Base-by-base conservation (phyloP, 2,329 filamentous ascomycete genomes). In the Fusarium nematophilum region DNA sequence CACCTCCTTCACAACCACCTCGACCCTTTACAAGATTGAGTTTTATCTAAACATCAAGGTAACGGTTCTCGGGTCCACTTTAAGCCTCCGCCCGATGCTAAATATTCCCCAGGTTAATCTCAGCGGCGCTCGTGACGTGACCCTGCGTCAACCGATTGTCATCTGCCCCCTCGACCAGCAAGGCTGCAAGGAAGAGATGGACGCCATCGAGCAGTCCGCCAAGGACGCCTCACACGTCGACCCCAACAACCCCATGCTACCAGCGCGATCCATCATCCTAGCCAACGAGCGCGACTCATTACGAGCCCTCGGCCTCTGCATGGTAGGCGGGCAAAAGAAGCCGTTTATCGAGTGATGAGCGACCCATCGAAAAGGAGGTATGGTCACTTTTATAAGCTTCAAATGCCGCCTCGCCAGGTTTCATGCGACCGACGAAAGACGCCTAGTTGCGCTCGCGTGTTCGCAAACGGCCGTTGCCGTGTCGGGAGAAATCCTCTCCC, bases 151-250 rank as follows among this genome's bases (percentile, higher is more conserved):
- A 75, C 93, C 92, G 5, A 97, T 99, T 53, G 92, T 98, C 27
- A 95, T 98, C 45, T 98, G 94, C 70, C 94, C 95, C 0, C 87
- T 97, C 59, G 95, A 99, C 71, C 92, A 97, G 71, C 92, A 96
- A 65, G 91, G 90, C 13, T 99, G 95, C 78, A 97, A 96, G 75
- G 93, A 97, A 73, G 95, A 98, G 78, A 97, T 99, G 92, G 93
- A 97, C 69, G 93, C 93, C 30, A 98, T 99, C 62, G 93, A 97
- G 72, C 92, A 97, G 76, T 91, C 95, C 1, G 95, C 95, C 36
- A 94, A 93, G 75, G 94, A 98, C 67, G 94, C 95, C 2, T 90
- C 91, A 13, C 87, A 91, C 59, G 89, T 98, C 57, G 92, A 94
- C 66, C 90, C 90, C 1, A 91, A 95, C 59, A 92, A 96, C 59